Evolutionary conservation across 305 asterid species (phyloP).

Genomic region (Fraxinus ornus): DNA sequence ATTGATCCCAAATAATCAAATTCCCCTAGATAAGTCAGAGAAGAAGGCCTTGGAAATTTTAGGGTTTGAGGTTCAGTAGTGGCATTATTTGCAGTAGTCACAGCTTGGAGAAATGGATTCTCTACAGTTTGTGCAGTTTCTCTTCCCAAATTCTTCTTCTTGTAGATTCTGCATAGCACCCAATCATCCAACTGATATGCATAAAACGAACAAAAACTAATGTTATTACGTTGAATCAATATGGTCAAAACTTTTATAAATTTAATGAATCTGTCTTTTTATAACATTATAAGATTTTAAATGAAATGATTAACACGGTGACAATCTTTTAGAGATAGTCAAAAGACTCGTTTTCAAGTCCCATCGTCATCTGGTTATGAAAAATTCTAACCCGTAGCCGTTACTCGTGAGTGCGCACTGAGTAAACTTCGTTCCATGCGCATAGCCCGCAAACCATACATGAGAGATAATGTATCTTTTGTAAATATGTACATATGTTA

Average conservation of each 20-base stretch:
- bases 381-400: too few relatives aligned
- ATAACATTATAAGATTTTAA: too few relatives aligned
- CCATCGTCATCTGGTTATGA: too few relatives aligned
- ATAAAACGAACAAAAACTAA: not conserved
- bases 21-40: conserved; percentile 62
- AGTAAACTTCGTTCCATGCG: too few relatives aligned
- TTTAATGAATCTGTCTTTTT: too few relatives aligned
- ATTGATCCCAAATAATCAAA: conserved; percentile 55
- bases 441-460: too few relatives aligned
- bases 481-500: too few relatives aligned
- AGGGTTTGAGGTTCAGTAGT: conserved; percentile 29
- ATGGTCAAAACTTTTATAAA: not conserved
- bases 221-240: not conserved
- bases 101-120: conserved; percentile 31
- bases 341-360: too few relatives aligned
- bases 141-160: conserved; percentile 64
- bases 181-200: conserved; percentile 84
- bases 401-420: too few relatives aligned
- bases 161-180: conserved; percentile 93
- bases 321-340: too few relatives aligned
- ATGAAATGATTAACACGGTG: too few relatives aligned
- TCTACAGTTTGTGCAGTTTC: conserved; percentile 37
- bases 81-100: conserved; percentile 17
- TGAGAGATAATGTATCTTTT: too few relatives aligned
- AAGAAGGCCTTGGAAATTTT: conserved; percentile 51